Percentiles rank a stretch among this genome's conserved stretches.
phyloP scores from a whole-genome alignment of 2,329 filamentous ascomycete species.

The Ascochyta viciae-villosae region DNA sequence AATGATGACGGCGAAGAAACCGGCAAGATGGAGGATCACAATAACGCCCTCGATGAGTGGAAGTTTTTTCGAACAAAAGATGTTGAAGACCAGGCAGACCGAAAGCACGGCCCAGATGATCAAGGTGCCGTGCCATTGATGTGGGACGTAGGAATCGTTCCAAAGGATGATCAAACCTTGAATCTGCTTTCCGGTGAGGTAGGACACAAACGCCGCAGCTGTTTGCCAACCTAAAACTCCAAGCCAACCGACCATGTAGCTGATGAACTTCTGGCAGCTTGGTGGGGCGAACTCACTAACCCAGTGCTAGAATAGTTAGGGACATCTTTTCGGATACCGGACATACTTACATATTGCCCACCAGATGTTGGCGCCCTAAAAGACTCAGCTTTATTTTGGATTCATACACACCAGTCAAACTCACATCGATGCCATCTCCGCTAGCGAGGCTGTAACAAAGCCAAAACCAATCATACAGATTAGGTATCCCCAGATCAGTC shows the following conservation, averaged over 20 bases:
- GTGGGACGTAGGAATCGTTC: constrained; percentile 47
- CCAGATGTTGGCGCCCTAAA: constrained; percentile 26
- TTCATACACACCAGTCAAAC: not conserved
- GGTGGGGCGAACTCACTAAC: constrained; percentile 43
- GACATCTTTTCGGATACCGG: no score
- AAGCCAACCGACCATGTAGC: constrained; percentile 48
- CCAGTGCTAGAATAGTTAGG: constrained; percentile 9
- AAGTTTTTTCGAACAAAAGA: constrained; percentile 45
- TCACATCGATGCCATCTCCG: constrained; percentile 44
- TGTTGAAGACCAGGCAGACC: constrained; percentile 51
- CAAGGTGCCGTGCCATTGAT: constrained; percentile 57
- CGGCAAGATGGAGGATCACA: constrained; percentile 46
- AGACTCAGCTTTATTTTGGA: not conserved
- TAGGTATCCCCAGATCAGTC: constrained; percentile 39
- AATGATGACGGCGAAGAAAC: constrained; percentile 51
- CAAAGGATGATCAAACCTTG: constrained; percentile 48
- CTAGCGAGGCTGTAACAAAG: constrained; percentile 32
- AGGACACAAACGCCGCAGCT: constrained; percentile 27
- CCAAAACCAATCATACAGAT: constrained; percentile 34
- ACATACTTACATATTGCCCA: constrained; percentile 16
- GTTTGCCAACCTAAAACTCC: constrained; percentile 49
- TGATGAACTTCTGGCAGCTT: constrained; percentile 19
- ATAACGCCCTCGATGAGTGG: constrained; percentile 39
- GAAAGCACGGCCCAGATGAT: constrained; percentile 40
- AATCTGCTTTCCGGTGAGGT: constrained; percentile 39